A percentile compares a stretch with the other conserved stretches of the same genome.
phyloP scores from a whole-genome alignment of 208 protist species.

The Herpetomonas tarakana region DNA sequence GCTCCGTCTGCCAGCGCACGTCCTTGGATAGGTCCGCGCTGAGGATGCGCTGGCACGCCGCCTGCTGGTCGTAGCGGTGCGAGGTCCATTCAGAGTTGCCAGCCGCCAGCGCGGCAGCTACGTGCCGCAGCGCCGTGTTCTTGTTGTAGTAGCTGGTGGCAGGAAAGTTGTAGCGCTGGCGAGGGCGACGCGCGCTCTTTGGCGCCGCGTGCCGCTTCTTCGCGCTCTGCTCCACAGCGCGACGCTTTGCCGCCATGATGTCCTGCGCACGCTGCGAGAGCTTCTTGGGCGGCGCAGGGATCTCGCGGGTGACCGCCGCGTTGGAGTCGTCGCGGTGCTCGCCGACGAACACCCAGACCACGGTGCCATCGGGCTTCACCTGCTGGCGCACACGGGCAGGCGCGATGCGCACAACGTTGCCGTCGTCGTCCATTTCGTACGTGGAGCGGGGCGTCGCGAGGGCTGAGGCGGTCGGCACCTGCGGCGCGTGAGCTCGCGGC shows the following conservation, averaged over 20 bases:
- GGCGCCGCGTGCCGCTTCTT: constrained; percentile 29
- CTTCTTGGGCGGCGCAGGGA: constrained; percentile 45
- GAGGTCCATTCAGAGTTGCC: constrained; percentile 21
- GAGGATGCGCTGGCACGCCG: constrained; percentile 12
- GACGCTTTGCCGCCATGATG: constrained; percentile 41
- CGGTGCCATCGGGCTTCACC: constrained; percentile 40
- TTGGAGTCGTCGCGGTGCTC: constrained; percentile 22
- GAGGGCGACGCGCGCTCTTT: constrained; percentile 14
- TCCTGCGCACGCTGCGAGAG: constrained; percentile 66
- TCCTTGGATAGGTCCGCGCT: constrained; percentile 9
- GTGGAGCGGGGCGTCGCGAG: constrained; percentile 33
- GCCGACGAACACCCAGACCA: constrained; percentile 54
- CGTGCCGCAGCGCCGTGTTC: constrained; percentile 15
- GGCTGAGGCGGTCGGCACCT: constrained; percentile 39
- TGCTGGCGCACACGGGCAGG: constrained; percentile 37
- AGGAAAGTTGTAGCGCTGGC: constrained; percentile 21
- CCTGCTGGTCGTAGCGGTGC: constrained; percentile 30
- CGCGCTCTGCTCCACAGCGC: constrained; percentile 30
- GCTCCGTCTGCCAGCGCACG: constrained; percentile 22
- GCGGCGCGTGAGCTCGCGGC: constrained; percentile 10
- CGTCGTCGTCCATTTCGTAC: constrained; percentile 32
- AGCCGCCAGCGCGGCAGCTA: constrained; percentile 6
- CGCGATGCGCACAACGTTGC: constrained; percentile 26
- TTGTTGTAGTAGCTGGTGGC: constrained; percentile 22
- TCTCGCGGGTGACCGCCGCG: constrained; percentile 23